Percentiles rank a stretch among this genome's conserved stretches.
These are phyloP conservation scores for Apiospora arundinis DNA, from an alignment of 2,329 filamentous ascomycete genomes.

Conservation along the genomic window DNA sequence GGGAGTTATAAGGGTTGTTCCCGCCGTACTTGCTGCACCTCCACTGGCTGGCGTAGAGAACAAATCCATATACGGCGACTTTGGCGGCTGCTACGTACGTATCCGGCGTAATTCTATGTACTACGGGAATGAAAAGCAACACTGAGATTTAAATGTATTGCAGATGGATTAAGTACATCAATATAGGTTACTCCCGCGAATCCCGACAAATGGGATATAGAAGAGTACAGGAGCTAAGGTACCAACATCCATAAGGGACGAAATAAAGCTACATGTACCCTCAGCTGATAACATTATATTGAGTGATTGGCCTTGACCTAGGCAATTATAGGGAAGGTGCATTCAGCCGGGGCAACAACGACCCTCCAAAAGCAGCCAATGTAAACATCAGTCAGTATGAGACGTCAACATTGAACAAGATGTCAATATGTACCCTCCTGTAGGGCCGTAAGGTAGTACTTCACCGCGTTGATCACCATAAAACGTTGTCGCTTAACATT, in stretches of 20 bases:
- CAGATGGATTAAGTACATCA: no score
- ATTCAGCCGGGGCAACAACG: slow-evolving; percentile 1
- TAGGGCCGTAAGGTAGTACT: background rate
- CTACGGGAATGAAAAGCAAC: no score
- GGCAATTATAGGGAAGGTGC: slow-evolving; percentile 7
- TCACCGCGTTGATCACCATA: background rate
- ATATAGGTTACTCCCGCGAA: no score
- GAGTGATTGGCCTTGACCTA: background rate
- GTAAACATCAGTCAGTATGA: background rate
- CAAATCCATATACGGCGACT: no score
- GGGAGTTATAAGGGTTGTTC: background rate
- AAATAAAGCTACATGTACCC: background rate
- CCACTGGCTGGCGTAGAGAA: background rate
- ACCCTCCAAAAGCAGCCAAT: background rate
- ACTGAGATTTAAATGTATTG: no score
- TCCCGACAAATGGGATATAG: no score
- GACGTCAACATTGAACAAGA: background rate
- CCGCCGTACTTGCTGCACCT: background rate
- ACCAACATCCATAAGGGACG: background rate
- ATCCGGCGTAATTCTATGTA: no score
- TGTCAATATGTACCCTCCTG: background rate
- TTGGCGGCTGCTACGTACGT: no score
- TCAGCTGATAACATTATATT: no score
- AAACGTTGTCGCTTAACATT: background rate
- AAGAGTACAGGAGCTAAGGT: no score